phyloP scores from a whole-genome alignment of 164 flowering plant species.

The Aristolochia contorta region DNA sequence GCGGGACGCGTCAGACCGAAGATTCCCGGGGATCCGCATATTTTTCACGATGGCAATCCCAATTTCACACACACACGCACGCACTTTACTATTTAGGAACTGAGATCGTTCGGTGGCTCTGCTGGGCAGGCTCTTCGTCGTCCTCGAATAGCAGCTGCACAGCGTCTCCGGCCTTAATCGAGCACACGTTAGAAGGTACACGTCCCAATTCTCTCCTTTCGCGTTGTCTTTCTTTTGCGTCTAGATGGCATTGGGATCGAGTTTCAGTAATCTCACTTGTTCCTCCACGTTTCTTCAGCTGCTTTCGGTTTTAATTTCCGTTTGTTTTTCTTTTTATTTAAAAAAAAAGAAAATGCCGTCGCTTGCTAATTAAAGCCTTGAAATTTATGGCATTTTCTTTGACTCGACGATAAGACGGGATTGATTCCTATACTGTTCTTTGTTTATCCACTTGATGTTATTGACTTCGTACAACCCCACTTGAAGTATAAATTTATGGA shows the following conservation, averaged over 20 bases:
- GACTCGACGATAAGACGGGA: too few relatives aligned
- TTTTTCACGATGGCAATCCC: background rate
- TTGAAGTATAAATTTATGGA: too few relatives aligned
- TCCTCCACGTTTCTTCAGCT: background rate
- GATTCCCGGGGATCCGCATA: constrained; percentile 11
- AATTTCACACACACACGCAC: background rate
- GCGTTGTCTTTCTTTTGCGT: background rate
- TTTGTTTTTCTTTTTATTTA: too few relatives aligned
- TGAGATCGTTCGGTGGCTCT: background rate
- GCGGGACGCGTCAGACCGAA: constrained; percentile 1
- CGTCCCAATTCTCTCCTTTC: background rate
- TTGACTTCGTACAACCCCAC: too few relatives aligned
- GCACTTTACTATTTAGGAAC: background rate
- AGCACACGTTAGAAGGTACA: constrained; percentile 11
- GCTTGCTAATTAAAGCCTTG: too few relatives aligned
- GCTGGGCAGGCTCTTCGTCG: too few relatives aligned
- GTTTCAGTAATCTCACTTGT: background rate
- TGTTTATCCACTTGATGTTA: too few relatives aligned
- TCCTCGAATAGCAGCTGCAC: background rate
- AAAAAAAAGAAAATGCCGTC: too few relatives aligned
- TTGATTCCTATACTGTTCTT: too few relatives aligned
- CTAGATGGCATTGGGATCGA: too few relatives aligned
- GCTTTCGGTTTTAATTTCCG: too few relatives aligned
- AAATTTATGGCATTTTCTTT: too few relatives aligned
- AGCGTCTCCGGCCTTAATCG: background rate